Evolutionary conservation across 768 basidiomycete species (phyloP).

Genomic region (Hypholoma fasciculare): DNA sequence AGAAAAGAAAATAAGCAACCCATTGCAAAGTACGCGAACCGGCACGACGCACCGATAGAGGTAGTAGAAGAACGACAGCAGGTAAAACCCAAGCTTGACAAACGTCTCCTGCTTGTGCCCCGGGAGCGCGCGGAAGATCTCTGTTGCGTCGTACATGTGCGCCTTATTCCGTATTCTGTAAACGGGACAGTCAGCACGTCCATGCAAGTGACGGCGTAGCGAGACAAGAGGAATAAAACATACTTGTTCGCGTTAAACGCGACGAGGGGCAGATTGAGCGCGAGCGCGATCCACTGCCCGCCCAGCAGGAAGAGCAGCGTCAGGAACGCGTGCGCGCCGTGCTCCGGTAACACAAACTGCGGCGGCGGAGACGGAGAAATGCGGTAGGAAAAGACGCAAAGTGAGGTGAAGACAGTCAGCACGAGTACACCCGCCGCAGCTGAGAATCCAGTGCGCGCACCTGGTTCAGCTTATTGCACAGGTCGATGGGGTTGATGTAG

Average conservation of each 20-base stretch:
- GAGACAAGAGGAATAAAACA: conserved; percentile 29
- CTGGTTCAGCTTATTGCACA: conserved; percentile 99
- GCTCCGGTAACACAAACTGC: conserved; percentile 97
- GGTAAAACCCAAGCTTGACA: conserved; percentile 92
- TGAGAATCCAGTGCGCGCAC: conserved; percentile 40
- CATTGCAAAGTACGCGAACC: neutral
- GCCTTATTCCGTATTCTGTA: conserved; percentile 85
- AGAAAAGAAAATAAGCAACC: neutral
- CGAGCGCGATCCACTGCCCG: conserved; percentile 93
- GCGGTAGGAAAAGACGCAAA: neutral
- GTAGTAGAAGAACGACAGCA: conserved; percentile 91
- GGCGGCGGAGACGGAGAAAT: neutral
- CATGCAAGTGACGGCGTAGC: neutral
- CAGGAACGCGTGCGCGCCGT: conserved; percentile 91
- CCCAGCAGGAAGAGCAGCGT: conserved; percentile 88
- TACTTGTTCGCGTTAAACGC: conserved; percentile 94
- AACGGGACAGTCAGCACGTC: neutral
- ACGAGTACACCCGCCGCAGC: neutral
- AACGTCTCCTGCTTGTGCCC: conserved; percentile 97
- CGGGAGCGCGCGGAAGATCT: conserved; percentile 94
- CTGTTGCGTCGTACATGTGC: conserved; percentile 99
- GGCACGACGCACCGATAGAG: conserved; percentile 70
- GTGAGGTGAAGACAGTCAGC: neutral
- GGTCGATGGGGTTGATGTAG: conserved; percentile 99
- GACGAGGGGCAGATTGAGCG: conserved; percentile 87